A percentile compares a stretch with the other conserved stretches of the same genome.
Conservation (phyloP, 140 eudicot genomes). For the Cichorium intybus region DNA sequence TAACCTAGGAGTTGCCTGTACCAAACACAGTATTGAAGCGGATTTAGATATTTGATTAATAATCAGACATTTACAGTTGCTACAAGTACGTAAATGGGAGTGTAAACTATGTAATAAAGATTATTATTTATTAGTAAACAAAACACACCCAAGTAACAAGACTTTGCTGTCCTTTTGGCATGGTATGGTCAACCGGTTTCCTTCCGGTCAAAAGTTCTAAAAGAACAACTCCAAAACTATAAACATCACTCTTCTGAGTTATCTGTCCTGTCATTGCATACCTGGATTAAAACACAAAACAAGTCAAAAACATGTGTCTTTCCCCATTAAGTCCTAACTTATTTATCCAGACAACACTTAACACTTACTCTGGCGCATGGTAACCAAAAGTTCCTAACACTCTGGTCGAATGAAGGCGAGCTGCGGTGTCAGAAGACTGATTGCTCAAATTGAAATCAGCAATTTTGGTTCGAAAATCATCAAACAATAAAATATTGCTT, state of each 20-base stretch:
- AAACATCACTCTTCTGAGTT: conserved; percentile 77
- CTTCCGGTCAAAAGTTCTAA: conserved; percentile 71
- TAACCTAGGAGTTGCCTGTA: conserved; percentile 73
- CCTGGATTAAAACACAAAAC: conserved; percentile 33
- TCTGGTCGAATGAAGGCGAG: conserved; percentile 83
- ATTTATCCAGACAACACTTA: neutral
- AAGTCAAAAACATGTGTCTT: neutral
- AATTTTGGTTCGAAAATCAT: conserved; percentile 70
- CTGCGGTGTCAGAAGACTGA: conserved; percentile 90
- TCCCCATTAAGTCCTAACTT: neutral
- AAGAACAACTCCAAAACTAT: conserved; percentile 78
- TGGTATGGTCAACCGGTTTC: conserved; percentile 81
- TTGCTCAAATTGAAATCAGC: conserved; percentile 80
- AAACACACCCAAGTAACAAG: conserved; percentile 74
- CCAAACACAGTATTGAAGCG: neutral
- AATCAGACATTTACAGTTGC: neutral
- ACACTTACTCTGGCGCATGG: conserved; percentile 89
- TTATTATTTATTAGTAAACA: conserved; percentile 3
- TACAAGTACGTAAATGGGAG: too few relatives aligned
- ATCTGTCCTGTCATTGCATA: conserved; percentile 79
- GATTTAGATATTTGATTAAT: neutral
- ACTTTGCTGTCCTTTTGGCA: conserved; percentile 88
- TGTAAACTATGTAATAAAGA: conserved; percentile 1
- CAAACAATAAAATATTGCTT: conserved; percentile 73
- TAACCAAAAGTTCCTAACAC: conserved; percentile 90